Evolutionary conservation across 768 basidiomycete species (phyloP).

Genomic region (Xerocomellus amylosporus): DNA sequence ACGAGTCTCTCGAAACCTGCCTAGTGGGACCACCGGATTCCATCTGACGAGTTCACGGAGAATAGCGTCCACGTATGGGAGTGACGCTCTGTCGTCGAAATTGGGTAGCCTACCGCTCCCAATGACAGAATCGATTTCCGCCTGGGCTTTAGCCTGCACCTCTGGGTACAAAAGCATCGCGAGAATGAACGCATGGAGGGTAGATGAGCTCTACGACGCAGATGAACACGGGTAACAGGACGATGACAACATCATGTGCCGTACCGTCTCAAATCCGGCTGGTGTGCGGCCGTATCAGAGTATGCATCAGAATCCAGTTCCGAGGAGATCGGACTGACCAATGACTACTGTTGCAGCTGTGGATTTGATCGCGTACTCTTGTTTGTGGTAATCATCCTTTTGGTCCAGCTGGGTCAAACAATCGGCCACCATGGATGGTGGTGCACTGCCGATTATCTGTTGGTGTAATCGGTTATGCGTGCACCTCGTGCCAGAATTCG

Average conservation of each 20-base stretch:
- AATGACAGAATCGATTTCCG: constrained; percentile 29
- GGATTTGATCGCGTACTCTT: constrained; percentile 27
- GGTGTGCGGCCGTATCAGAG: not conserved
- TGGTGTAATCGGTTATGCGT: not conserved
- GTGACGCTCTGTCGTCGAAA: constrained; percentile 24
- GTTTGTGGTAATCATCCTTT: constrained; percentile 10
- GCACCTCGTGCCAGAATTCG: not conserved
- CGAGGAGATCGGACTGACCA: constrained; percentile 11
- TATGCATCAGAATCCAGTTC: not conserved
- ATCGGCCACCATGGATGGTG: constrained; percentile 28
- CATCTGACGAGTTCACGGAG: constrained; percentile 35
- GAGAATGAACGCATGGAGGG: constrained; percentile 24
- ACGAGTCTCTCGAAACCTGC: constrained; percentile 1
- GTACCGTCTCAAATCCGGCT: constrained; percentile 29
- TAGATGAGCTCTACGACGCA: constrained; percentile 23
- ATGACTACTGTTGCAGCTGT: constrained; percentile 25
- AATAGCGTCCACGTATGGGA: constrained; percentile 45
- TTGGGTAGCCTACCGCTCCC: constrained; percentile 20
- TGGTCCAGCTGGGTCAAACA: constrained; percentile 18
- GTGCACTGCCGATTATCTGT: constrained; percentile 17
- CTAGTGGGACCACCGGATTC: constrained; percentile 26
- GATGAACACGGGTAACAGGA: not conserved
- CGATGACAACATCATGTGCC: constrained; percentile 1
- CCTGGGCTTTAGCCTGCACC: constrained; percentile 24
- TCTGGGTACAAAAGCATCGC: constrained; percentile 30